Evolutionary conservation across 2,329 filamentous ascomycete genomes (phyloP).

Genomic region (Pezicula neosporulosa): DNA sequence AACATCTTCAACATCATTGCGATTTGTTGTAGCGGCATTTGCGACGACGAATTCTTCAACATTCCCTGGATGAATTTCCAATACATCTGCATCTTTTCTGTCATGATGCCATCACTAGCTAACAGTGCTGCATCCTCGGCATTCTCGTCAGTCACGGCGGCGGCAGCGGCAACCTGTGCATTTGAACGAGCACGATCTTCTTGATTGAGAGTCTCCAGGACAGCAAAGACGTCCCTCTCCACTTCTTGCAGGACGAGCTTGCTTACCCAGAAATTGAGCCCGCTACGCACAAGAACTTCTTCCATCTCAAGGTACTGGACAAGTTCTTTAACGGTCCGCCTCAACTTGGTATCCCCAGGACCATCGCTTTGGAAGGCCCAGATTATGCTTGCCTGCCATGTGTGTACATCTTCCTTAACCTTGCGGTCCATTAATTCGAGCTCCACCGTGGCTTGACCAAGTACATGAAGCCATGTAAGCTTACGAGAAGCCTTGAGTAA

Average conservation of each 20-base stretch:
- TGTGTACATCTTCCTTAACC: constrained; percentile 68
- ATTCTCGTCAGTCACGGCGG: constrained; percentile 13
- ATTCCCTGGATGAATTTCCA: constrained; percentile 92
- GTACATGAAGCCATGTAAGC: constrained; percentile 80
- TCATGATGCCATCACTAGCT: constrained; percentile 53
- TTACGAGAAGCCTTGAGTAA: constrained; percentile 79
- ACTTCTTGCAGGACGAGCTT: constrained; percentile 61
- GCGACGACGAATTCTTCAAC: constrained; percentile 82
- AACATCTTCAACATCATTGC: constrained; percentile 95
- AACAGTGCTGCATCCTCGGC: constrained; percentile 19
- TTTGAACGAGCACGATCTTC: constrained; percentile 29
- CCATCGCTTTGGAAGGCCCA: constrained; percentile 65
- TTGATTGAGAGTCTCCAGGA: constrained; percentile 62
- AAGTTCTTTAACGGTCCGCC: constrained; percentile 49
- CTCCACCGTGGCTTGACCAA: constrained; percentile 77
- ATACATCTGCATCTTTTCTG: constrained; percentile 70
- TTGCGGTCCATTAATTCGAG: constrained; percentile 80
- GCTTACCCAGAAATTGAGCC: constrained; percentile 68
- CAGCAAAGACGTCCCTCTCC: constrained; percentile 53
- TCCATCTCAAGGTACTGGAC: constrained; percentile 64
- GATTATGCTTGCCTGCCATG: constrained; percentile 86
- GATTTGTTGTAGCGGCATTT: constrained; percentile 79
- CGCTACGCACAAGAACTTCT: constrained; percentile 63
- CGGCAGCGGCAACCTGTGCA: constrained; percentile 18
- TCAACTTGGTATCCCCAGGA: constrained; percentile 19